These are phyloP conservation scores for Marasmius tenuissimus DNA, from an alignment of 1,284 basidiomycete genomes.

Conservation along the genomic window DNA sequence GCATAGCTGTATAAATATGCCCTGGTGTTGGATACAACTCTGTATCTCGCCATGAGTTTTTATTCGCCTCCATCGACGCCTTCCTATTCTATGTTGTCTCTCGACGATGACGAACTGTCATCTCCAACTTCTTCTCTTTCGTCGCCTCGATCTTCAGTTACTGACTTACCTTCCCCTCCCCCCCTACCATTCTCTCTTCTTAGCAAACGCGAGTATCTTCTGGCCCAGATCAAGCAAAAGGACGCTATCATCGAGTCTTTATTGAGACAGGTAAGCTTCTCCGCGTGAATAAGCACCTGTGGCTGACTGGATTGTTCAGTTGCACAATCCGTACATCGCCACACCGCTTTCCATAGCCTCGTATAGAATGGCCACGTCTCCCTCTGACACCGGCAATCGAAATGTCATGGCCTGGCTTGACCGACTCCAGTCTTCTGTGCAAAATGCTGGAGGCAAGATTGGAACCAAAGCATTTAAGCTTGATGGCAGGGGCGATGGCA, in stretches of 20 bases:
- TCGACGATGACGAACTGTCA: background rate
- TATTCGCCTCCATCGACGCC: slow-evolving; percentile 17
- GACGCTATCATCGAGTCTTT: slow-evolving; percentile 80
- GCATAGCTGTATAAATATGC: background rate
- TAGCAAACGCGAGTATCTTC: slow-evolving; percentile 79
- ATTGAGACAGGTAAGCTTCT: slow-evolving; percentile 64
- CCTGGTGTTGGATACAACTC: background rate
- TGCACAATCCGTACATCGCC: slow-evolving; percentile 76
- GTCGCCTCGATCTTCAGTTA: slow-evolving; percentile 15
- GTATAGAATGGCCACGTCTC: slow-evolving; percentile 71
- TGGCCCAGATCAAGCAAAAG: slow-evolving; percentile 80
- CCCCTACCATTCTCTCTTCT: slow-evolving; percentile 32
- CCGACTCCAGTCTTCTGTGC: slow-evolving; percentile 40
- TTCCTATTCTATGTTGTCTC: background rate
- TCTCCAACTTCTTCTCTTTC: slow-evolving; percentile 24
- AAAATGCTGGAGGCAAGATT: slow-evolving; percentile 33
- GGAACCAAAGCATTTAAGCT: slow-evolving; percentile 43
- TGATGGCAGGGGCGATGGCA: slow-evolving; percentile 29
- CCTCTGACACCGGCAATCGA: slow-evolving; percentile 65
- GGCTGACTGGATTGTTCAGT: slow-evolving; percentile 33
- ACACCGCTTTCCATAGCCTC: slow-evolving; percentile 76
- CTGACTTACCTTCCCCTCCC: slow-evolving; percentile 22
- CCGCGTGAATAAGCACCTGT: slow-evolving; percentile 6
- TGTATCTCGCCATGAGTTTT: slow-evolving; percentile 16
- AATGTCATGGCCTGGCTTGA: slow-evolving; percentile 73